Conservation (phyloP, 2,329 filamentous ascomycete species). For the Monilinia laxa region DNA sequence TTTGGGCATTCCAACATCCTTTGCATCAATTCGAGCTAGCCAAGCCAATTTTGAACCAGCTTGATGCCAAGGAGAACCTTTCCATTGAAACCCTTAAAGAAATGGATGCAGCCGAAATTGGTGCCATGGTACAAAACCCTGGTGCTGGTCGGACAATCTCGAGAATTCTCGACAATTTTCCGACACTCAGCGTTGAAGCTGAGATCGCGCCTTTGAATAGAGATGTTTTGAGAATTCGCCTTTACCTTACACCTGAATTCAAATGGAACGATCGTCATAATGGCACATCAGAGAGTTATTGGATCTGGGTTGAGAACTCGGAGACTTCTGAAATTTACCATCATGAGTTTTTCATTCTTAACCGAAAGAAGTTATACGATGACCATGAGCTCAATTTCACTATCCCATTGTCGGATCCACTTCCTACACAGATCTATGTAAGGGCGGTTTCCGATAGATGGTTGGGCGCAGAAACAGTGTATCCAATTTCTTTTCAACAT, state of each 20-base stretch:
- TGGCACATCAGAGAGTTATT: conserved; percentile 93
- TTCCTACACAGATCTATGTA: conserved; percentile 95
- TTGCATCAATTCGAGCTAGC: conserved; percentile 93
- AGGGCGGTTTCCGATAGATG: conserved; percentile 92
- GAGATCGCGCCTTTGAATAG: conserved; percentile 95
- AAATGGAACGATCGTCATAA: conserved; percentile 92
- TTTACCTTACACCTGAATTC: conserved; percentile 86
- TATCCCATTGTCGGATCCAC: conserved; percentile 87
- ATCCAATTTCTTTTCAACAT: conserved; percentile 95
- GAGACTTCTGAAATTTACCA: conserved; percentile 98
- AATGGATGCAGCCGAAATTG: conserved; percentile 91
- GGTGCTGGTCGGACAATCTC: conserved; percentile 80
- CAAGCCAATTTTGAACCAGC: conserved; percentile 74
- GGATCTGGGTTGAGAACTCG: conserved; percentile 98
- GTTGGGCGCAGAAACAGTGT: conserved; percentile 94
- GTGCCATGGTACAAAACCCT: conserved; percentile 85
- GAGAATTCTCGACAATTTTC: conserved; percentile 84
- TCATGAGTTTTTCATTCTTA: conserved; percentile 94
- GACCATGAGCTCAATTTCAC: conserved; percentile 99
- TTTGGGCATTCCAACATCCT: conserved; percentile 94
- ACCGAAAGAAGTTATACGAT: conserved; percentile 83
- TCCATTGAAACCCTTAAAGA: conserved; percentile 84
- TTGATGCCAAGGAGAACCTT: conserved; percentile 75
- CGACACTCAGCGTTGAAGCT: conserved; percentile 83
- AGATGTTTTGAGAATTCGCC: conserved; percentile 87